A percentile compares a stretch with the other conserved stretches of the same genome.
Evolutionary conservation across 768 basidiomycete species (phyloP).

Genomic region (Auriscalpium microsporum): DNA sequence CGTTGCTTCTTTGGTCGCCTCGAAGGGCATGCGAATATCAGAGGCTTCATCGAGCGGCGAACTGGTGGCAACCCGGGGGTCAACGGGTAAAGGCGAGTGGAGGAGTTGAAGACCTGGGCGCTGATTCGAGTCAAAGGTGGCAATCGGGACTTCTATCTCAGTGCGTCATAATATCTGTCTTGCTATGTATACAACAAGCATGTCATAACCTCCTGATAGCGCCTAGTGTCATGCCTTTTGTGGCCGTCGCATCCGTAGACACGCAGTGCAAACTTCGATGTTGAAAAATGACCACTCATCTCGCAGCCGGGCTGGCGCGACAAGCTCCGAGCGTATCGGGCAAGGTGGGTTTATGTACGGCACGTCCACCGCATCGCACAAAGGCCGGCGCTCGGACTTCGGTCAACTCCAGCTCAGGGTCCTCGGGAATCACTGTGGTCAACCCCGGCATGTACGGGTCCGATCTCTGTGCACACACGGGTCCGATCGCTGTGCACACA

Average conservation of each 20-base stretch:
- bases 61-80: conserved; percentile 25
- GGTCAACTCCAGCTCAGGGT: too few relatives aligned
- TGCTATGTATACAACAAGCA: neutral
- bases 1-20: conserved; percentile 78
- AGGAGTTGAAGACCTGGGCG: neutral
- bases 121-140: neutral
- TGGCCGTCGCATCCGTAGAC: neutral
- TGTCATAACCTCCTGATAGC: neutral
- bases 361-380: too few relatives aligned
- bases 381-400: too few relatives aligned
- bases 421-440: too few relatives aligned
- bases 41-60: conserved; percentile 71
- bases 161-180: neutral
- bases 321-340: too few relatives aligned
- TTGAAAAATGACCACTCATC: too few relatives aligned
- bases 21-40: conserved; percentile 72
- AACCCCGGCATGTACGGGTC: too few relatives aligned
- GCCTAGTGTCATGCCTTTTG: neutral
- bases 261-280: neutral
- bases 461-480: too few relatives aligned
- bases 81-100: neutral
- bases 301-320: too few relatives aligned
- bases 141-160: neutral
- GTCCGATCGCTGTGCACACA: too few relatives aligned
- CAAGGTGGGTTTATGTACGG: too few relatives aligned